Base-by-base conservation (phyloP, 805 yeast species). In the Yamadazyma ubonensis region DNA sequence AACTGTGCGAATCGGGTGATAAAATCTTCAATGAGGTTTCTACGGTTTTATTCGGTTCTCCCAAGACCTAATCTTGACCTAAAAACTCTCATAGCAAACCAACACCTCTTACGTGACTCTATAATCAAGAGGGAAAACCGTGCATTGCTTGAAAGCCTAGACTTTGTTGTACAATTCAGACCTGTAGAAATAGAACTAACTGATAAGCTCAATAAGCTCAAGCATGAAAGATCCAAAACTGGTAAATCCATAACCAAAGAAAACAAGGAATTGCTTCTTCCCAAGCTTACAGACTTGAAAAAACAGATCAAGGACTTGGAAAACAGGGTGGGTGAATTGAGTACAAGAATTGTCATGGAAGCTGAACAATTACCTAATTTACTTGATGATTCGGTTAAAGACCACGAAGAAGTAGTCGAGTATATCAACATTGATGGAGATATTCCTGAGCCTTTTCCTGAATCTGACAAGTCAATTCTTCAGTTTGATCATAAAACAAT, bases 301-400 rank as follows among this genome's bases (percentile, higher is more conserved):
- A 17, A 38, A 2, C 44, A 48, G 20, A 43, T 66, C n/a, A 53
- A 56, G 29, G 50, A 49, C 0, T 39, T 66, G 12, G 71, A 66
- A 35, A 31, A 40, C 3, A 43, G 52, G 35, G 47, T 53, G 4
- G 48, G 50, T 3, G 38, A 19, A 1, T 43, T 71, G 3, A 71
- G 77, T 12, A 55, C 61, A 5, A 50, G 56, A 3, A 57, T 82
- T 0, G 56, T 58, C 25, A 42, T 53, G 0, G 58, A 61, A 10
- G 75, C 77, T 1, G 79, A 75, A 7, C 55, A 66, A 0, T 59
- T 86, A n/a, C 95, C 95, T 0, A 86, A 85, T 51, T 54, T 73
- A 16, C 58, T 84, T 0, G 79, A 78, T 42, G 57, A 67, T 0
- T 50, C 71, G 0, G 86, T 79, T 0, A 62, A 65, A 1, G 45